Evolutionary conservation across 495 filamentous ascomycete genomes (phyloP).

Genomic region (Aspergillus nidulans): DNA sequence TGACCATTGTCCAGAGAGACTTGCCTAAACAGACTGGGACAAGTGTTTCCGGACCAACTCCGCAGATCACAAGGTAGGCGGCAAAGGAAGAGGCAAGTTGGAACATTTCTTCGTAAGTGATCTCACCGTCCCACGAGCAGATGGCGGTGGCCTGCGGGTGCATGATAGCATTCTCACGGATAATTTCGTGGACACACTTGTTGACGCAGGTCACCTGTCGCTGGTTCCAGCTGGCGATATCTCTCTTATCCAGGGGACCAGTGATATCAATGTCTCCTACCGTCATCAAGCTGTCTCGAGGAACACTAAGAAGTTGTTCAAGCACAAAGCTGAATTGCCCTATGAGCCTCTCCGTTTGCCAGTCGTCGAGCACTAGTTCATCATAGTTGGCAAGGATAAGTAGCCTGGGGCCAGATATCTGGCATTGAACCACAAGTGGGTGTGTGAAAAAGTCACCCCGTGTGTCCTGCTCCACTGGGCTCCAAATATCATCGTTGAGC

Average conservation of each 20-base stretch:
- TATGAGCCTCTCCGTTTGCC: constrained; percentile 30
- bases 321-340: constrained; percentile 35
- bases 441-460: constrained; percentile 47
- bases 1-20: constrained; percentile 50
- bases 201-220: constrained; percentile 26
- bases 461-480: constrained; percentile 42
- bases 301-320: constrained; percentile 26
- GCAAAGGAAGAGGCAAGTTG: constrained; percentile 34
- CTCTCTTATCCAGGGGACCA: constrained; percentile 30
- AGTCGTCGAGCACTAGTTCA: constrained; percentile 33
- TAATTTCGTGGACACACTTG: constrained; percentile 46
- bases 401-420: constrained; percentile 25
- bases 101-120: constrained; percentile 37
- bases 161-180: constrained; percentile 19
- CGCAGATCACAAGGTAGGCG: constrained; percentile 36
- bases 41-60: constrained; percentile 43
- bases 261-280: constrained; percentile 31
- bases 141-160: constrained; percentile 36
- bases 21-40: constrained; percentile 58
- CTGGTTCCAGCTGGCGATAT: constrained; percentile 34
- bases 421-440: constrained; percentile 46
- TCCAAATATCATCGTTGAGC: constrained; percentile 32
- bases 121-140: constrained; percentile 42
- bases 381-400: constrained; percentile 34
- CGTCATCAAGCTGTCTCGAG: constrained; percentile 23